These are phyloP conservation scores for Clavispora fructus DNA, from an alignment of 805 yeast genomes.

Conservation along the genomic window DNA sequence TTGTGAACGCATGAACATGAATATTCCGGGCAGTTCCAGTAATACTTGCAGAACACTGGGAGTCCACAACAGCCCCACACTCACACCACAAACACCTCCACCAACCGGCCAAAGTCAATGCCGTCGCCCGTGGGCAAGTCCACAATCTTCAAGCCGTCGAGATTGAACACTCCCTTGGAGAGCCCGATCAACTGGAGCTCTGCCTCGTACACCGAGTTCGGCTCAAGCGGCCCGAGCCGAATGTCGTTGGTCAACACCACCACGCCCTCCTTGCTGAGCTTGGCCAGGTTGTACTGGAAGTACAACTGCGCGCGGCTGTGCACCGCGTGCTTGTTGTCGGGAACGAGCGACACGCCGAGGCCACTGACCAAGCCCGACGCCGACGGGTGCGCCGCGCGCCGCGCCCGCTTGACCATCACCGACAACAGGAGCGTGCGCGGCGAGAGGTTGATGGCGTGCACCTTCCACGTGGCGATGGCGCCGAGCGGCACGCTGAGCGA, in stretches of 20 bases:
- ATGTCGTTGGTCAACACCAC: conserved; percentile 63
- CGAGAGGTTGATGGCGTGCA: conserved; percentile 62
- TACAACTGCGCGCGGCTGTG: conserved; percentile 21
- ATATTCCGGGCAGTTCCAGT: too few species aligned
- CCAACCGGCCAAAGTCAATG: conserved; percentile 62
- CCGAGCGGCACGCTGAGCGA: conserved; percentile 58
- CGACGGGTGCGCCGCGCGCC: background rate
- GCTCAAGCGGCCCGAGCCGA: conserved; percentile 55
- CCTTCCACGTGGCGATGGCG: conserved; percentile 53
- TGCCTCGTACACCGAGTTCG: conserved; percentile 60
- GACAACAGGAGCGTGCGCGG: conserved; percentile 47
- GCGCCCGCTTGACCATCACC: conserved; percentile 28
- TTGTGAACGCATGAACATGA: too few species aligned
- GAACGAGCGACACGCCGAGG: background rate
- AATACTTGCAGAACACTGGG: too few species aligned
- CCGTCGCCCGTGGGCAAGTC: conserved; percentile 64
- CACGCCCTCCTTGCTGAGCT: conserved; percentile 49
- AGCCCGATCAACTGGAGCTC: conserved; percentile 57
- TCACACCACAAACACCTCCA: conserved; percentile 58
- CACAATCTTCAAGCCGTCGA: conserved; percentile 60
- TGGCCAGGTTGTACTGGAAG: conserved; percentile 30
- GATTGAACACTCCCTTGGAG: conserved; percentile 56
- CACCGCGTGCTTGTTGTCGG: conserved; percentile 1
- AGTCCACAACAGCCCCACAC: too few species aligned
- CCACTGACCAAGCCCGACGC: background rate